Percentiles rank a stretch among this genome's conserved stretches.
Evolutionary conservation across 2,329 filamentous ascomycete species (phyloP).

Genomic region (Boeremia lycopersici): DNA sequence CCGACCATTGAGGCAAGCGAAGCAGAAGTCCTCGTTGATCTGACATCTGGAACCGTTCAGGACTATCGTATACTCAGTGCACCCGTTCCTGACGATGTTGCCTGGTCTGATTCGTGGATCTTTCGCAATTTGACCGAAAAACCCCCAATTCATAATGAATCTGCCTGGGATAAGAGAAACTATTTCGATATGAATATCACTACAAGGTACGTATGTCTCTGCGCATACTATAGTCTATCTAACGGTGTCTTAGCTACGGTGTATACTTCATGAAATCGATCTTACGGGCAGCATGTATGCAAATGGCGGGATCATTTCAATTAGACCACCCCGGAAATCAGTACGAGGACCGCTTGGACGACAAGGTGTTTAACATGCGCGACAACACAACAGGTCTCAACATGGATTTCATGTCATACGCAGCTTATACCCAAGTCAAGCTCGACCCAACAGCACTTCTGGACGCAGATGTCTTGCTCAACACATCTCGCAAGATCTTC

Average conservation of each 20-base stretch:
- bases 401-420: slow-evolving; percentile 24
- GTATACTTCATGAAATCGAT: slow-evolving; percentile 16
- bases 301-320: too few relatives aligned
- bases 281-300: slow-evolving; percentile 9
- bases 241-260: slow-evolving; percentile 16
- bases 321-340: not conserved
- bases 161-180: not conserved
- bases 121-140: slow-evolving; percentile 6
- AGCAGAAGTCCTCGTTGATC: slow-evolving; percentile 16
- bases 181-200: slow-evolving; percentile 9
- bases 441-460: slow-evolving; percentile 28
- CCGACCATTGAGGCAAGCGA: slow-evolving; percentile 15
- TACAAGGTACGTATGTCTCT: slow-evolving; percentile 4
- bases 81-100: slow-evolving; percentile 2
- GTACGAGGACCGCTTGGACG: not conserved
- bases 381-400: slow-evolving; percentile 24
- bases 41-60: slow-evolving; percentile 8
- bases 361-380: slow-evolving; percentile 29
- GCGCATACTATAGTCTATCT: not conserved
- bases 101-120: slow-evolving; percentile 17
- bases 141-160: not conserved
- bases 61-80: slow-evolving; percentile 12
- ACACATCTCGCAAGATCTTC: slow-evolving; percentile 27
- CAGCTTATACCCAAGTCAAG: slow-evolving; percentile 17
- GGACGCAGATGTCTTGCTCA: slow-evolving; percentile 12